Percentiles rank a stretch among this genome's conserved stretches.
Evolutionary conservation across 139 green algal genomes (phyloP).

Genomic region (Astrephomene gubernaculifera): DNA sequence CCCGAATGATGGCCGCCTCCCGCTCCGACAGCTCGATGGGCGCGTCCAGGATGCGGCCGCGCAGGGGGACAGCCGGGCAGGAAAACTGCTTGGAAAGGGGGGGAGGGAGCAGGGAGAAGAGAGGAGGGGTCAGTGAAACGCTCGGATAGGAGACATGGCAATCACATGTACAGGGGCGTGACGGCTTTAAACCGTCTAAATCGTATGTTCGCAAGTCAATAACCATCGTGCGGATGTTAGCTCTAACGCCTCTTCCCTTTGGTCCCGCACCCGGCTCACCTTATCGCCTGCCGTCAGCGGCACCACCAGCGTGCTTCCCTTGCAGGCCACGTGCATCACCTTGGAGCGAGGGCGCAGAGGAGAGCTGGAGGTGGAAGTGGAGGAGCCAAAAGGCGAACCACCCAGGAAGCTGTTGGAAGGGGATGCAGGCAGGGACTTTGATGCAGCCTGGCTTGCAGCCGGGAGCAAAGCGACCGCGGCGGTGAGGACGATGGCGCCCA

Average conservation of each 20-base stretch:
- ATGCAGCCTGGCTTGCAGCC: background rate
- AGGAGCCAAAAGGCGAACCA: background rate
- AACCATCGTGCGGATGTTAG: no score
- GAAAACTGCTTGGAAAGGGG: no score
- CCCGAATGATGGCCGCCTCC: background rate
- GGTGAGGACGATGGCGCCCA: constrained; percentile 2
- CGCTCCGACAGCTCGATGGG: constrained; percentile 27
- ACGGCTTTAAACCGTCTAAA: no score
- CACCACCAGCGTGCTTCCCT: constrained; percentile 25
- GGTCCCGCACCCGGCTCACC: no score
- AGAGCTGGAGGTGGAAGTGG: background rate
- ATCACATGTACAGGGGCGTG: no score
- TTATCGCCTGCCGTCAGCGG: background rate
- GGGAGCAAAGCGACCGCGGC: background rate
- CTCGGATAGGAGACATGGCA: no score
- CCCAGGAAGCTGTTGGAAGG: background rate
- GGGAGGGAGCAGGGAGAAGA: no score
- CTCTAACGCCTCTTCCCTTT: no score
- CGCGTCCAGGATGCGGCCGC: constrained; percentile 1
- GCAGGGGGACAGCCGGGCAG: no score
- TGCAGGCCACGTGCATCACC: constrained; percentile 30
- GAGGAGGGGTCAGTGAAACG: no score
- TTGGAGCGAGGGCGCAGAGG: constrained; percentile 19
- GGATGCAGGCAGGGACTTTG: background rate
- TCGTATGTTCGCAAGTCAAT: no score